A percentile compares a stretch with the other conserved stretches of the same genome.
Conservation (phyloP, 2,329 filamentous ascomycete genomes). For the Fusarium sterilihyphosum region DNA sequence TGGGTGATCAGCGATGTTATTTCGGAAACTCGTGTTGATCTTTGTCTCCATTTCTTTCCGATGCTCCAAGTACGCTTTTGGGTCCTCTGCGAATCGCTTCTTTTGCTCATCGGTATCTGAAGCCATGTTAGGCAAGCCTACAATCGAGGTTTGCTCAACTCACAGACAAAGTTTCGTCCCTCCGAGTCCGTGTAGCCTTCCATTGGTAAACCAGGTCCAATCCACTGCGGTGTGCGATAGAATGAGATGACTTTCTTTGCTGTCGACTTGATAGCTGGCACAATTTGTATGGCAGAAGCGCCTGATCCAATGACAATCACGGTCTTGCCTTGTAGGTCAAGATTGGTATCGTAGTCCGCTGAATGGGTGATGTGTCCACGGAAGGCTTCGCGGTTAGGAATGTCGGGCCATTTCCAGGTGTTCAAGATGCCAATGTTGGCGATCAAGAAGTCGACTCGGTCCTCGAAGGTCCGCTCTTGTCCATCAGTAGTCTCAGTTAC, state of each 20-base stretch:
- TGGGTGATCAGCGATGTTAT: slow-evolving; percentile 9
- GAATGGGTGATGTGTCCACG: slow-evolving; percentile 60
- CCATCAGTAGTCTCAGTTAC: background rate
- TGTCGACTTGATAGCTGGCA: slow-evolving; percentile 46
- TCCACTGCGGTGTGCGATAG: slow-evolving; percentile 55
- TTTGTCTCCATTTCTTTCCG: slow-evolving; percentile 5
- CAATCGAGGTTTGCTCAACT: rapidly evolving
- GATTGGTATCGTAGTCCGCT: slow-evolving; percentile 59
- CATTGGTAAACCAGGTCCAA: slow-evolving; percentile 49
- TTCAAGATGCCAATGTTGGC: slow-evolving; percentile 63
- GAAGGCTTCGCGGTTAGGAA: slow-evolving; percentile 56
- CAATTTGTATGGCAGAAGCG: slow-evolving; percentile 62
- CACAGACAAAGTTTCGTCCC: slow-evolving; percentile 10
- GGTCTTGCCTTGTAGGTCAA: slow-evolving; percentile 58
- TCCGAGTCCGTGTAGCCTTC: slow-evolving; percentile 36
- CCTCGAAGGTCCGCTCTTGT: slow-evolving; percentile 46
- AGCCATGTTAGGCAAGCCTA: background rate
- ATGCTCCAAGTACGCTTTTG: background rate
- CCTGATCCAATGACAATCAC: slow-evolving; percentile 66
- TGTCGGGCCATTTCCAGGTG: slow-evolving; percentile 61
- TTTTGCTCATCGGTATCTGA: slow-evolving; percentile 14
- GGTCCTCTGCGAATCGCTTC: background rate
- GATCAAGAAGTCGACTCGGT: slow-evolving; percentile 59
- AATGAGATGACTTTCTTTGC: slow-evolving; percentile 54
- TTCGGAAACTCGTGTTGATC: slow-evolving; percentile 3